Conservation (phyloP, 2,329 filamentous ascomycete species). For the Chaetomium olivaceum region DNA sequence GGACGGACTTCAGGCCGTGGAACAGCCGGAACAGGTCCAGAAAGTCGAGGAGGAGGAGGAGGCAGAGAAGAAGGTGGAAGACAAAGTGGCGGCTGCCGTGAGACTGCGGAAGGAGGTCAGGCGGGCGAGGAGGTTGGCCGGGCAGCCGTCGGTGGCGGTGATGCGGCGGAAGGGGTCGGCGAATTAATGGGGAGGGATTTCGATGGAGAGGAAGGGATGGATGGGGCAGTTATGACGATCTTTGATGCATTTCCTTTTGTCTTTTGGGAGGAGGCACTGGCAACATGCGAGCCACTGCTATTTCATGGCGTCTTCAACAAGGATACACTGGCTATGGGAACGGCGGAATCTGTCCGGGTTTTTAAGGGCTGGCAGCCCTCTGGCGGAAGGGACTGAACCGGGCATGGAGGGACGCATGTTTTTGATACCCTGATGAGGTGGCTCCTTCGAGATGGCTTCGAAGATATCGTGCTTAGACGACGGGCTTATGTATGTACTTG, state of each 20-base stretch:
- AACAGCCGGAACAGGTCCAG: slow-evolving; percentile 14
- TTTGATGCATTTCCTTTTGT: slow-evolving; percentile 8
- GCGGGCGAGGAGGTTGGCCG: slow-evolving; percentile 30
- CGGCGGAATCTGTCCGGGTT: background rate
- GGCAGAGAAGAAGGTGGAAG: slow-evolving; percentile 13
- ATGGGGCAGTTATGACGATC: background rate
- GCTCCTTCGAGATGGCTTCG: background rate
- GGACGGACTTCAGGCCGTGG: too few species aligned
- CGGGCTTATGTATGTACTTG: background rate
- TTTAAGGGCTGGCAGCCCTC: background rate
- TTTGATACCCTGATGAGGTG: slow-evolving; percentile 16
- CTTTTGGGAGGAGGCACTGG: background rate
- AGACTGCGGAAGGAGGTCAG: slow-evolving; percentile 39
- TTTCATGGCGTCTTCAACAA: background rate
- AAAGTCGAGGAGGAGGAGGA: background rate
- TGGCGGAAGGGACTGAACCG: background rate
- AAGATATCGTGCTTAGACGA: background rate
- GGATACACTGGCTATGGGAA: background rate
- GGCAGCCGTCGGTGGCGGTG: slow-evolving; percentile 7
- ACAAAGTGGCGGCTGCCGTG: slow-evolving; percentile 32
- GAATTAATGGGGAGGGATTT: background rate
- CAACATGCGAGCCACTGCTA: background rate
- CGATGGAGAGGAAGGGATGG: background rate
- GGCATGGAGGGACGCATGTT: background rate
- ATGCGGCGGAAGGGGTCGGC: slow-evolving; percentile 15